phyloP scores from a whole-genome alignment of 495 filamentous ascomycete genomes.

The Talaromyces trachyspermus region DNA sequence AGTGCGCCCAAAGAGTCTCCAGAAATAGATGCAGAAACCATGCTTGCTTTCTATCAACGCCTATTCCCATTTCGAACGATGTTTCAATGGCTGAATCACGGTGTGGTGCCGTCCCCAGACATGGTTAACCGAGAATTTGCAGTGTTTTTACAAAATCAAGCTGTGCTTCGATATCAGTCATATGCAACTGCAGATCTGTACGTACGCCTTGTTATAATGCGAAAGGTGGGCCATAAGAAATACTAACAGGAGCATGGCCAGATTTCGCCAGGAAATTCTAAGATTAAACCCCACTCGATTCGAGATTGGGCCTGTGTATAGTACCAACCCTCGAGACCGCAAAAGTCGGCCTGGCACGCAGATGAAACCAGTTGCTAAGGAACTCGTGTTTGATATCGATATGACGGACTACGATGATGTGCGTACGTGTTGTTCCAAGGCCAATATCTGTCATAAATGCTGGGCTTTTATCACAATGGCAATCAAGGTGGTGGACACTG shows the following conservation, averaged over 20 bases:
- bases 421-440: constrained; percentile 87
- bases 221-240: neutral
- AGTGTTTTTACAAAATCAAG: constrained; percentile 82
- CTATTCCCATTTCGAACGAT: constrained; percentile 92
- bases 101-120: constrained; percentile 72
- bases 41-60: constrained; percentile 90
- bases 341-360: constrained; percentile 61
- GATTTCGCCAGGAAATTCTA: constrained; percentile 85
- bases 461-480: constrained; percentile 98
- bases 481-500: constrained; percentile 83
- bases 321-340: constrained; percentile 85
- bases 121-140: constrained; percentile 93
- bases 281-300: constrained; percentile 84
- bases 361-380: constrained; percentile 77
- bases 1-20: constrained; percentile 17
- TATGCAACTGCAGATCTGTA: constrained; percentile 80
- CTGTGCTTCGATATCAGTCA: constrained; percentile 87
- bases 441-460: constrained; percentile 88
- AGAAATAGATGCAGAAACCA: constrained; percentile 66
- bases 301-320: constrained; percentile 95
- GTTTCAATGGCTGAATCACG: constrained; percentile 98
- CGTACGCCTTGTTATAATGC: constrained; percentile 28
- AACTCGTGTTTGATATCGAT: constrained; percentile 98
- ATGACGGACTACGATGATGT: constrained; percentile 97
- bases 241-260: constrained; percentile 21